Evolutionary conservation across 2,329 filamentous ascomycete species (phyloP).

Genomic region (Penicillium crustosum): DNA sequence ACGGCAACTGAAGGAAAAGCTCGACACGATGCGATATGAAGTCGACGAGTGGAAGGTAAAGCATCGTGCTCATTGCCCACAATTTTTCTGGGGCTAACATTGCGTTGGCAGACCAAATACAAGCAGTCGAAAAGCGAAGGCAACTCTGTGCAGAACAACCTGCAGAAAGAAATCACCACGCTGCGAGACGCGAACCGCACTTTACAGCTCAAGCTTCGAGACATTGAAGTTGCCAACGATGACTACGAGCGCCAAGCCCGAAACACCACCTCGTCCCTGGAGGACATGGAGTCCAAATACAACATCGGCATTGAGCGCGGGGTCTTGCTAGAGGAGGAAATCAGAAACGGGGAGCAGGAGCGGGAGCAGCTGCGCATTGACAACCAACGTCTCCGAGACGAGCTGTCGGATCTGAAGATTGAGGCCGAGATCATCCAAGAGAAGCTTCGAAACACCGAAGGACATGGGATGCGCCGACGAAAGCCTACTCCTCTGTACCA

Average conservation of each 20-base stretch:
- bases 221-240: conserved; percentile 97
- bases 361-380: conserved; percentile 87
- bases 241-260: conserved; percentile 96
- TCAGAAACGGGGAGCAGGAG: conserved; percentile 87
- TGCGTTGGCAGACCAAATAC: conserved; percentile 74
- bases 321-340: conserved; percentile 93
- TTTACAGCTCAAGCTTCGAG: conserved; percentile 78
- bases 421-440: conserved; percentile 92
- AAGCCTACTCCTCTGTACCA: conserved; percentile 53
- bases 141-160: conserved; percentile 74
- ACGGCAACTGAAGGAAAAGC: conserved; percentile 79
- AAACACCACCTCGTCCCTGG: conserved; percentile 91
- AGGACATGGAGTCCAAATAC: conserved; percentile 96
- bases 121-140: conserved; percentile 91
- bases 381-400: conserved; percentile 82
- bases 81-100: conserved; percentile 8
- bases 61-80: neutral
- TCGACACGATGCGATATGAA: conserved; percentile 79
- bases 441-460: conserved; percentile 75
- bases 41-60: conserved; percentile 97
- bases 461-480: conserved; percentile 51
- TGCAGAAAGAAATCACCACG: conserved; percentile 95
- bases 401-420: conserved; percentile 88
- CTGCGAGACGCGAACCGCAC: conserved; percentile 81
- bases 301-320: conserved; percentile 89